Base-by-base conservation (phyloP, 2,329 filamentous ascomycete species). In the Fusarium sp. region DNA sequence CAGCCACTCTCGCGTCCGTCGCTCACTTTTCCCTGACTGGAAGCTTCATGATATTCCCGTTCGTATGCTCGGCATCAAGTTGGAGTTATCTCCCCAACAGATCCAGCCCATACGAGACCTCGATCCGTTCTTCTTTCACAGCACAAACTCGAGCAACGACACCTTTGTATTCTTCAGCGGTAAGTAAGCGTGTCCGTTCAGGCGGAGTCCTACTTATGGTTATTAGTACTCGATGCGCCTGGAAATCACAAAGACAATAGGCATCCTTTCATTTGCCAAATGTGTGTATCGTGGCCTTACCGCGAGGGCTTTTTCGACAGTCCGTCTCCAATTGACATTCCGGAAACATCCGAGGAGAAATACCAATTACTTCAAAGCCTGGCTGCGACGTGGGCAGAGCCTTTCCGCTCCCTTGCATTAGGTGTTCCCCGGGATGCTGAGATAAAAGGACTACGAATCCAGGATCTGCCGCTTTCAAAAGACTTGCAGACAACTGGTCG, bases 91-190 rank as follows among this genome's bases (percentile, higher is more conserved):
- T 0, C 73, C 78, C 0, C 76, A 80, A 17, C 74, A 84, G 37
- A 78, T 84, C 18, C 72, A 75, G 2, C 79, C 80, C 0, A 76
- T 86, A 4, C 76, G 78, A 8, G 76, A 76, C 3, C 78, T 87
- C 1, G 86, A 88, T 52, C 82, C 85, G 0, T 85, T 82, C 40
- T 85, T 88, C 48, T 79, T 88, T 20, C 85, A 88, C 49, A 85
- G 85, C 0, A 80, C 81, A 1, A 80, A 87, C 36, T 85, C 86
- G 0, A 74, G 78, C 25, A 83, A 84, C 6, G 79, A 84, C 40
- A 79, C 80, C 0, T 88, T 84, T 69, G 71, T 86, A 18, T 88
- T 84, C 69, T 82, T 87, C 57, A 85, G 84, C 50, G 76, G 83
- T 84, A 67, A 58, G 80, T 71, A 8, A 41, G 1, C 1, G 11